Conservation (phyloP, 1,139 yeast species). For the Candida mesenterica region DNA sequence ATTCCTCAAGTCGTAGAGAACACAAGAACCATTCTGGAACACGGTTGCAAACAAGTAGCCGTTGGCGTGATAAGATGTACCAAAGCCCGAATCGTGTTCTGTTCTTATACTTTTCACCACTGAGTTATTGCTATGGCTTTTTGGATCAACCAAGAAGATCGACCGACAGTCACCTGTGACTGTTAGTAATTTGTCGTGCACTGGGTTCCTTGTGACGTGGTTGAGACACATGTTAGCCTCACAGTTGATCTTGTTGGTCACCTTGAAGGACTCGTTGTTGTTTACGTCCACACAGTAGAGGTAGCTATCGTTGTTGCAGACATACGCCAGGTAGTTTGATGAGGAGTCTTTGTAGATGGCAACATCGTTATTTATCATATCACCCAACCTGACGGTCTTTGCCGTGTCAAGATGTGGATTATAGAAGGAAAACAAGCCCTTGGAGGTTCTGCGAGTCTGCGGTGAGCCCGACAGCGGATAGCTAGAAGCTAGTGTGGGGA, state of each 20-base stretch:
- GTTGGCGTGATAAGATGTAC: slow-evolving; percentile 72
- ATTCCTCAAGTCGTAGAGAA: slow-evolving; percentile 74
- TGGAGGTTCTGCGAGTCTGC: slow-evolving; percentile 20
- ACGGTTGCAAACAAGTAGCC: slow-evolving; percentile 75
- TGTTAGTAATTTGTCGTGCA: slow-evolving; percentile 29
- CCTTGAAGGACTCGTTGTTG: slow-evolving; percentile 40
- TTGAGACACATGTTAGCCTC: slow-evolving; percentile 42
- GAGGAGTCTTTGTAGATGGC: slow-evolving; percentile 44
- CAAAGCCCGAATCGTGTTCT: slow-evolving; percentile 76
- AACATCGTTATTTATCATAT: slow-evolving; percentile 83
- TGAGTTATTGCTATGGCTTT: slow-evolving; percentile 17
- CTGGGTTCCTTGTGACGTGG: slow-evolving; percentile 36
- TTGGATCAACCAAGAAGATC: slow-evolving; percentile 39
- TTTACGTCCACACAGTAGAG: slow-evolving; percentile 64
- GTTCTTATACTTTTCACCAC: slow-evolving; percentile 42
- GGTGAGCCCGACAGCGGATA: slow-evolving; percentile 13
- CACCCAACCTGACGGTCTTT: slow-evolving; percentile 63
- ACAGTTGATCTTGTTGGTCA: slow-evolving; percentile 32
- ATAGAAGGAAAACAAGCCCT: slow-evolving; percentile 63
- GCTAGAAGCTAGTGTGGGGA: slow-evolving; percentile 21
- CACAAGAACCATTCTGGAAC: slow-evolving; percentile 81
- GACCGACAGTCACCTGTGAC: slow-evolving; percentile 44
- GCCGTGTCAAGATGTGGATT: slow-evolving; percentile 46
- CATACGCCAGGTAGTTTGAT: slow-evolving; percentile 51
- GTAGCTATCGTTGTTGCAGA: slow-evolving; percentile 80